These are phyloP conservation scores for Alternaria arbusti DNA, from an alignment of 2,329 filamentous ascomycete genomes.

Conservation along the genomic window DNA sequence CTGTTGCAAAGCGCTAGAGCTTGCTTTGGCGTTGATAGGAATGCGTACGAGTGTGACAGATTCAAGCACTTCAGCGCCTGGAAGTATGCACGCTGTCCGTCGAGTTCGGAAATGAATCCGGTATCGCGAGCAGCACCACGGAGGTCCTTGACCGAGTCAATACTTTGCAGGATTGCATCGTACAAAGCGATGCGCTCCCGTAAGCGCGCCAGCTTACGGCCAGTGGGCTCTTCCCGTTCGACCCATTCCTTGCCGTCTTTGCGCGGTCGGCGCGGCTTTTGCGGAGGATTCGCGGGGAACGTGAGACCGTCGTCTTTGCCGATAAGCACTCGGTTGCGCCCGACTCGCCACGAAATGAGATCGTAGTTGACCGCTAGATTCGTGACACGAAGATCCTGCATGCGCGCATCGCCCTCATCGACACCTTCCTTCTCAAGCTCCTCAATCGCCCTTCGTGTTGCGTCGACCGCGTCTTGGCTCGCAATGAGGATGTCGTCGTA, in stretches of 20 bases:
- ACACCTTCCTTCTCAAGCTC: conserved; percentile 85
- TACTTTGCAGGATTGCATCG: conserved; percentile 86
- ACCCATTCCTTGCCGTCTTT: conserved; percentile 56
- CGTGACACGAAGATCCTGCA: conserved; percentile 93
- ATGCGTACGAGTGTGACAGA: conserved; percentile 81
- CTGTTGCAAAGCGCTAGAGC: conserved; percentile 84
- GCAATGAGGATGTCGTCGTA: conserved; percentile 91
- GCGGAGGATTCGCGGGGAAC: conserved; percentile 58
- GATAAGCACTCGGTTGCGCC: conserved; percentile 86
- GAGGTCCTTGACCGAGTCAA: conserved; percentile 88
- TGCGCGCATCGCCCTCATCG: conserved; percentile 79
- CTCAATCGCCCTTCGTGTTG: conserved; percentile 90
- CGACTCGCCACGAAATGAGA: conserved; percentile 92
- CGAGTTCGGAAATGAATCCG: conserved; percentile 76
- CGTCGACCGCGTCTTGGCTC: conserved; percentile 92
- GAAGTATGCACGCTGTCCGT: conserved; percentile 82
- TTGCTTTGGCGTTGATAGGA: conserved; percentile 74
- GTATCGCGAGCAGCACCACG: conserved; percentile 88
- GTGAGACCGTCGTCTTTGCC: conserved; percentile 80
- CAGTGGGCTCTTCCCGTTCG: conserved; percentile 69
- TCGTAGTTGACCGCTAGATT: conserved; percentile 93
- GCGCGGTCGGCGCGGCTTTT: conserved; percentile 60
- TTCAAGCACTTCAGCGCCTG: conserved; percentile 86
- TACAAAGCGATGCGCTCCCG: conserved; percentile 90
- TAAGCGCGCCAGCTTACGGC: conserved; percentile 77